Percentiles rank a stretch among this genome's conserved stretches.
Conservation (phyloP, 139 green algal species). For the Closterium sp. region DNA sequence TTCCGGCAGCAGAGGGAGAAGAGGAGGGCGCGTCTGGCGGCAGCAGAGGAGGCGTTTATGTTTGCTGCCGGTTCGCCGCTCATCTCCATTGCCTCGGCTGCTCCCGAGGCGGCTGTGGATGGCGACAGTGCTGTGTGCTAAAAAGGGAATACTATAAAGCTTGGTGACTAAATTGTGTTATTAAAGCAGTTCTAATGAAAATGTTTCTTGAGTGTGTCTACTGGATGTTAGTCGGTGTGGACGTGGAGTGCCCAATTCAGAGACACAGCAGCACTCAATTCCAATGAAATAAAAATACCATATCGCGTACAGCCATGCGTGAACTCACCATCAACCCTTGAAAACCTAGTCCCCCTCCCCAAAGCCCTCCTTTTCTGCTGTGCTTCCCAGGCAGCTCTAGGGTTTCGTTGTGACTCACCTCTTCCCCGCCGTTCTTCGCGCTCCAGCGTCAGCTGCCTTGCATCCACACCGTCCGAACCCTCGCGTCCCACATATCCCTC, state of each 20-base stretch:
- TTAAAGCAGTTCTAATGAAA: no score
- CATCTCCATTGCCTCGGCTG: slow-evolving; percentile 16
- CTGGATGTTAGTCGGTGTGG: no score
- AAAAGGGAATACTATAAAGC: neutral
- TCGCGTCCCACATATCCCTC: neutral
- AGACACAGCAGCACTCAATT: no score
- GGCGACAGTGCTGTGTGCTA: neutral
- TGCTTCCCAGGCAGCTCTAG: neutral
- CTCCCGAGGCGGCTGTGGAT: slow-evolving; percentile 4
- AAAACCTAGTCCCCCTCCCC: neutral
- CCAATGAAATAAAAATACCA: no score
- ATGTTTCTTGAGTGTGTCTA: no score
- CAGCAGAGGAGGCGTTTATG: slow-evolving; percentile 10
- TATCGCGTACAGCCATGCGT: no score
- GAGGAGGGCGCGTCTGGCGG: neutral
- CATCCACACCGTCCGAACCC: neutral
- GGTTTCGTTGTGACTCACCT: neutral
- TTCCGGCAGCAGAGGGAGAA: slow-evolving; percentile 34
- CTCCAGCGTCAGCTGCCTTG: neutral
- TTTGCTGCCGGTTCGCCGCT: slow-evolving; percentile 9
- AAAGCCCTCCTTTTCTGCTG: neutral
- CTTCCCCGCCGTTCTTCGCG: neutral
- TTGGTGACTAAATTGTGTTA: no score
- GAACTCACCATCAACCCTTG: neutral
- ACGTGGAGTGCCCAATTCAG: no score